Evolutionary conservation across 495 filamentous ascomycete species (phyloP), one percentile per base, ranked within the genome.

Genomic region (Hyaloscypha hepaticicola): DNA sequence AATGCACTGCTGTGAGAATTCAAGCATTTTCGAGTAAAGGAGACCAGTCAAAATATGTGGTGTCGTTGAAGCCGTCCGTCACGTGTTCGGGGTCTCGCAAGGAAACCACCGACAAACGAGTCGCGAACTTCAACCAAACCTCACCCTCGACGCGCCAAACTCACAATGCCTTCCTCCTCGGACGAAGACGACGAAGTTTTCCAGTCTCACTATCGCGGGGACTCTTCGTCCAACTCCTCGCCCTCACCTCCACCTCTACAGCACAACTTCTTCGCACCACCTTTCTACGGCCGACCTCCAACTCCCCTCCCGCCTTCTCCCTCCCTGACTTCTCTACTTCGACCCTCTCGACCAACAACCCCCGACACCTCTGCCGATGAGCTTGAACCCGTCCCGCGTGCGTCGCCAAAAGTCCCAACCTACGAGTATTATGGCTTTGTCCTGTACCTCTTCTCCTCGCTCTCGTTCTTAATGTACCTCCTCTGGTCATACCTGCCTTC

Each of bases 401-500:
- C 93, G 19, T 88, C 88, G 50, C 95, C 95, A 0, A 93, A 93
- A 69, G 93, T 98, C 1, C 95, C 95, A 9, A 99, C 95, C 0
- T 98, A 99, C 75, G 95, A 99, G 73, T 99, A 99, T 83, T 98
- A 99, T 74, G 95, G 95, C 66, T 98, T 99, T 77, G 93, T 95
- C 57, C 83, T 99, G 27, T 98, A 99, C 74, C 82, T 99, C 27
- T 88, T 90, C 70, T 90, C 87, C 38, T 88, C 84, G 16, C 77
- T 93, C 41, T 86, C 83, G 1, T 98, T 97, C 73, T 74, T 93
- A 27, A 88, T 97, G 57, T 98, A 98, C 73, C 80, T 98, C 11
- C 83, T 98, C 2, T 99, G 96, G 95, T 89, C 90, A 14, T 98
- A 92, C 74, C 87, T 97, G 3, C 95, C 95, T 0, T 91, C 90